These are phyloP conservation scores for Clavispora santaluciae DNA, from an alignment of 805 yeast species.

Conservation along the genomic window DNA sequence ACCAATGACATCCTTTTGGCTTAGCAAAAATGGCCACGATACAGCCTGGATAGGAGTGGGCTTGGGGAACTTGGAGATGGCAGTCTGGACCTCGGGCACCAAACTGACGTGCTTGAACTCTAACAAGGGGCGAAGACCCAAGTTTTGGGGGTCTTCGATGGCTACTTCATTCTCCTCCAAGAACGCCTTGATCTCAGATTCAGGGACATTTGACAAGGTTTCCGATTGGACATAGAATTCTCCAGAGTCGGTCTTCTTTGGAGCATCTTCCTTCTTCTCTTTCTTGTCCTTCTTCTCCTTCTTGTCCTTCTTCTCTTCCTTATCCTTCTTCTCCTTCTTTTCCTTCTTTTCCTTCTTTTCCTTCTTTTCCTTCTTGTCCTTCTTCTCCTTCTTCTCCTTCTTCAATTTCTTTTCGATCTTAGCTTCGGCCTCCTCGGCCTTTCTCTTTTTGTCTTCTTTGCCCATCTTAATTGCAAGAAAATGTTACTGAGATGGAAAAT, in stretches of 20 bases:
- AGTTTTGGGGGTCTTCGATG: slow-evolving; percentile 60
- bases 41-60: slow-evolving; percentile 96
- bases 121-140: slow-evolving; percentile 62
- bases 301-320: slow-evolving; percentile 12
- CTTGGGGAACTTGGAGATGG: slow-evolving; percentile 67
- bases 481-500: background rate
- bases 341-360: slow-evolving; percentile 35
- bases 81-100: slow-evolving; percentile 51
- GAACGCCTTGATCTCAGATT: slow-evolving; percentile 57
- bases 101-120: slow-evolving; percentile 56
- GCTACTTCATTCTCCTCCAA: slow-evolving; percentile 69
- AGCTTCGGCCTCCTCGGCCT: slow-evolving; percentile 24
- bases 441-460: slow-evolving; percentile 27
- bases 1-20: slow-evolving; percentile 84
- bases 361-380: slow-evolving; percentile 31
- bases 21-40: slow-evolving; percentile 86
- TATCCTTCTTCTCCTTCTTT: slow-evolving; percentile 24
- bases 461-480: slow-evolving; percentile 8
- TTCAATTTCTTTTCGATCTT: slow-evolving; percentile 24
- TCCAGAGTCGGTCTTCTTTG: slow-evolving; percentile 16
- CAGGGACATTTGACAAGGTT: slow-evolving; percentile 39
- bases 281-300: slow-evolving; percentile 15
- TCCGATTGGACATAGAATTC: slow-evolving; percentile 34
- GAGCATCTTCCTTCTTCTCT: slow-evolving; percentile 21
- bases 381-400: slow-evolving; percentile 18